A percentile compares a stretch with the other conserved stretches of the same genome.
Conservation (phyloP, 106 monocot genomes). For the Acorus calamus region DNA sequence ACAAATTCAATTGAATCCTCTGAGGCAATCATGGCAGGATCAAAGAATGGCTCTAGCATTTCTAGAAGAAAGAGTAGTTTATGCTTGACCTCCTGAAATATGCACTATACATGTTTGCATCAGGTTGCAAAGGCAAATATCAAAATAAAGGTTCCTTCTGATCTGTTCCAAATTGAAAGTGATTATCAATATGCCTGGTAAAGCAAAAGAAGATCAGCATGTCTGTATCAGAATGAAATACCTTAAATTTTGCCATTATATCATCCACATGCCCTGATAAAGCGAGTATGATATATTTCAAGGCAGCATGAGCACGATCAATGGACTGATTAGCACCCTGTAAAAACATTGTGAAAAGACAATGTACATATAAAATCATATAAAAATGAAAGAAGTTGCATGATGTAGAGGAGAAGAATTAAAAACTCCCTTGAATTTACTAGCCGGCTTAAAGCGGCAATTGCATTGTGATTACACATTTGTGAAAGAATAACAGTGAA, state of each 20-base stretch:
- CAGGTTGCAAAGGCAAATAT: background rate
- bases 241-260: constrained; percentile 80
- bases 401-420: no score
- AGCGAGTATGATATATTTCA: constrained; percentile 76
- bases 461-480: no score
- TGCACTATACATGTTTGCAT: no score
- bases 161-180: no score
- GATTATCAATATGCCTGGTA: no score
- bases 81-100: constrained; percentile 67
- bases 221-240: constrained; percentile 7
- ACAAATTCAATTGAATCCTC: constrained; percentile 57
- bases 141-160: background rate
- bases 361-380: constrained; percentile 6
- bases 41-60: constrained; percentile 94
- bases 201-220: background rate
- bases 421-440: no score
- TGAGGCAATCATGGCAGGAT: constrained; percentile 41
- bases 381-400: background rate
- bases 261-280: constrained; percentile 97
- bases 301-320: constrained; percentile 51
- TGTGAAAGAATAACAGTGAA: no score
- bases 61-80: constrained; percentile 84
- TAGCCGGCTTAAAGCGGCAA: no score
- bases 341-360: constrained; percentile 6
- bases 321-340: constrained; percentile 45